A percentile compares a stretch with the other conserved stretches of the same genome.
Conservation (phyloP, 495 filamentous ascomycete species). For the Penicillium odoratum region DNA sequence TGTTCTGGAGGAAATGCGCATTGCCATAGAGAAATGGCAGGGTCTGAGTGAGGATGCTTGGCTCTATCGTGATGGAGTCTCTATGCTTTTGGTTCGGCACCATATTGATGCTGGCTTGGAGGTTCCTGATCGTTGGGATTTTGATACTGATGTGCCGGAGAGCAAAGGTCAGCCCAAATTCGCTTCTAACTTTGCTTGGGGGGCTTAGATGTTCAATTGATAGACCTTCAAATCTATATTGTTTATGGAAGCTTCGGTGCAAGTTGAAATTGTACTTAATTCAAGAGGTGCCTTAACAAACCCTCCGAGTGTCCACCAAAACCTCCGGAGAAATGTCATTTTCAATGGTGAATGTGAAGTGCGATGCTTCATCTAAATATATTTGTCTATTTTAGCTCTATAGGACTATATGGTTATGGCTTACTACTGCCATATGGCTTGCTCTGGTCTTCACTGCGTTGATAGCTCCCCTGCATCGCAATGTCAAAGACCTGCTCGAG, state of each 20-base stretch:
- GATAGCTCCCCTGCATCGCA: conserved; percentile 38
- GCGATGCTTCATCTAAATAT: background rate
- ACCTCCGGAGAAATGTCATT: too few species aligned
- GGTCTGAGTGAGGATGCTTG: conserved; percentile 39
- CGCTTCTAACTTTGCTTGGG: conserved; percentile 19
- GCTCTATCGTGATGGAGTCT: conserved; percentile 44
- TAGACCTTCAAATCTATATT: background rate
- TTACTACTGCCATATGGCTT: conserved; percentile 41
- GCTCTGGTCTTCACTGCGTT: conserved; percentile 37
- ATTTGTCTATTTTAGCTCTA: background rate
- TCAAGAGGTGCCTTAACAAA: too few species aligned
- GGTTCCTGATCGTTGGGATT: conserved; percentile 43
- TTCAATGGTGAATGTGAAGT: background rate
- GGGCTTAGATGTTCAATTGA: background rate
- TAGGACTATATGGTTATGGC: background rate
- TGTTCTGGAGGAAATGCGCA: conserved; percentile 30
- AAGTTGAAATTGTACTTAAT: too few species aligned
- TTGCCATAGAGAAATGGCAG: conserved; percentile 39
- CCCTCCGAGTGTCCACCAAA: too few species aligned
- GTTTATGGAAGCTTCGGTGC: background rate
- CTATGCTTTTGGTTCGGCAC: conserved; percentile 26
- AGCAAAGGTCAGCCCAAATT: conserved; percentile 18
- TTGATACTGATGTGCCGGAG: conserved; percentile 30
- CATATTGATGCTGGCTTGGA: conserved; percentile 38
- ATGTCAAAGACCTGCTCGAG: conserved; percentile 44